Percentiles rank a stretch among this genome's conserved stretches.
phyloP scores from a whole-genome alignment of 257 asterid species.

The Lycium ferocissimum region DNA sequence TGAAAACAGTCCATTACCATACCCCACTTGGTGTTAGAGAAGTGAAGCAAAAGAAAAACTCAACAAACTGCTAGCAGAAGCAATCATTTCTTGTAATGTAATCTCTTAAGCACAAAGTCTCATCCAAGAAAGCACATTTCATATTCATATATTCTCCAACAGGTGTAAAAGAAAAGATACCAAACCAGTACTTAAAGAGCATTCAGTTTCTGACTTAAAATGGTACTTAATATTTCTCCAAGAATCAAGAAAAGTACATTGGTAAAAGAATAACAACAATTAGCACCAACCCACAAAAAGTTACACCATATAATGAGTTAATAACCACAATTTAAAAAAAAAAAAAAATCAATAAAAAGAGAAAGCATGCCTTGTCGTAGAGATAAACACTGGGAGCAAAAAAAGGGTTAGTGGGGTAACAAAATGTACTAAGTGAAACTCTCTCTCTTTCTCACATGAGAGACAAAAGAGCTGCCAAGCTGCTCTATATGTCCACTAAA shows the following conservation, averaged over 20 bases:
- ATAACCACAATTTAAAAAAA: slow-evolving; percentile 36
- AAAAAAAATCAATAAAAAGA: slow-evolving; percentile 16
- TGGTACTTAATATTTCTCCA: background rate
- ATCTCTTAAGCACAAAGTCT: slow-evolving; percentile 61
- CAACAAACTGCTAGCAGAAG: slow-evolving; percentile 46
- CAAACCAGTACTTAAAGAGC: slow-evolving; percentile 38
- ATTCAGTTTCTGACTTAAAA: slow-evolving; percentile 27
- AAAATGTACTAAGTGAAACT: slow-evolving; percentile 33
- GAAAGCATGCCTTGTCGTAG: slow-evolving; percentile 51
- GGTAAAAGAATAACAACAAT: slow-evolving; percentile 22
- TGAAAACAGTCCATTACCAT: slow-evolving; percentile 35
- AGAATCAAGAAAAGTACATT: slow-evolving; percentile 44
- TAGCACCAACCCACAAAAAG: slow-evolving; percentile 43
- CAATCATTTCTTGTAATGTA: slow-evolving; percentile 55
- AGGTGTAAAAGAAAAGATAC: slow-evolving; percentile 29
- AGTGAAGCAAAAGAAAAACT: slow-evolving; percentile 58
- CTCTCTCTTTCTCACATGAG: slow-evolving; percentile 39
- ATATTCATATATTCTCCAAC: slow-evolving; percentile 47
- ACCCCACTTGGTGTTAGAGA: slow-evolving; percentile 56
- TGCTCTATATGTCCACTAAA: slow-evolving; percentile 35
- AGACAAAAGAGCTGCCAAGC: slow-evolving; percentile 49
- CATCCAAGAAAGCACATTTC: slow-evolving; percentile 56
- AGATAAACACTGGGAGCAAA: slow-evolving; percentile 23
- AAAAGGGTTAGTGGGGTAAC: slow-evolving; percentile 22
- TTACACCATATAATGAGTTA: slow-evolving; percentile 44